Conservation (phyloP, 2,329 filamentous ascomycete species). For the Tricladium varicosporioides region DNA sequence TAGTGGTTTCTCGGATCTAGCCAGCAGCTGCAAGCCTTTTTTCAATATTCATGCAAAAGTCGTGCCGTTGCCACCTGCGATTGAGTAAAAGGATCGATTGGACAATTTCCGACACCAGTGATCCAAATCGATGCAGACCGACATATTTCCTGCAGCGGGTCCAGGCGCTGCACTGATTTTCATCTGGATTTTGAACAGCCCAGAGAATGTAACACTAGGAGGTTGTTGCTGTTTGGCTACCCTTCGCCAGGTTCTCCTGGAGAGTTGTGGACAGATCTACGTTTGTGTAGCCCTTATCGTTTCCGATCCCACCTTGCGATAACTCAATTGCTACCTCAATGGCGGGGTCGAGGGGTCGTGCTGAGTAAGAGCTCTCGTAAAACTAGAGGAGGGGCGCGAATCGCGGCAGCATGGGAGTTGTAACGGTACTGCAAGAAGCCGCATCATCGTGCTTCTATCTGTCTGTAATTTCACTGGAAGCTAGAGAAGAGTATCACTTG, state of each 20-base stretch:
- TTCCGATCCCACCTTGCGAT: not conserved
- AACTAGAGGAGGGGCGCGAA: not conserved
- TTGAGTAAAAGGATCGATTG: conserved; percentile 19
- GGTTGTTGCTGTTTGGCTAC: not conserved
- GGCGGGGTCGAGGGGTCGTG: not conserved
- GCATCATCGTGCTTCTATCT: conserved; percentile 1
- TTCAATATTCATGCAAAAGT: conserved; percentile 27
- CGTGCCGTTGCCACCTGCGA: conserved; percentile 16
- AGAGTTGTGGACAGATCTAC: not conserved
- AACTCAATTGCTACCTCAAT: not conserved
- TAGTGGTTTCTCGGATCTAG: conserved; percentile 12
- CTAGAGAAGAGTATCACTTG: not conserved
- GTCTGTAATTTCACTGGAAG: not conserved
- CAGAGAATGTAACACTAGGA: not conserved
- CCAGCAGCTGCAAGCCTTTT: conserved; percentile 20
- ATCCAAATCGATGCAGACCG: conserved; percentile 20
- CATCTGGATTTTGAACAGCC: conserved; percentile 4
- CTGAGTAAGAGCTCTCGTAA: not conserved
- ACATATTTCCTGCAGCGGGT: conserved; percentile 14
- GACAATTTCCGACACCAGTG: conserved; percentile 10
- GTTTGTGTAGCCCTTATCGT: not conserved
- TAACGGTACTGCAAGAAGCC: not conserved
- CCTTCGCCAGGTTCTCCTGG: not conserved
- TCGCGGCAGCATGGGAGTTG: not conserved
- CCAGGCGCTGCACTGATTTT: conserved; percentile 4